Evolutionary conservation across 352 stramenopile species (phyloP).

Genomic region (Phytophthora pluvialis): DNA sequence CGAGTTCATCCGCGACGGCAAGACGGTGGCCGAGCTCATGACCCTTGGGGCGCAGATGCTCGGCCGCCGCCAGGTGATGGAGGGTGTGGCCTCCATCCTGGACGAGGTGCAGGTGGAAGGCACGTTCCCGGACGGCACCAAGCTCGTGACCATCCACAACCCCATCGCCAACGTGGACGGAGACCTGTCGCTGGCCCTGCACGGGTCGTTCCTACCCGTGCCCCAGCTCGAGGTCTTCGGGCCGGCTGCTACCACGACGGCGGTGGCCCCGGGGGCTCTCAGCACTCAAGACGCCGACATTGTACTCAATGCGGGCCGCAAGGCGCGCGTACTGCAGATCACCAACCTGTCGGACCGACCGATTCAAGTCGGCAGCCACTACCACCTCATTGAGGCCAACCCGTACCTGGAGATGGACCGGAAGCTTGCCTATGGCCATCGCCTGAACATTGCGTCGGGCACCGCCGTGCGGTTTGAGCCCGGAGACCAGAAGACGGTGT

Average conservation of each 20-base stretch:
- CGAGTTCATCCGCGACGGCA: constrained; percentile 95
- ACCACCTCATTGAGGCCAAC: constrained; percentile 97
- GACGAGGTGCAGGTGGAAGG: constrained; percentile 97
- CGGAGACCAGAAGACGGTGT: constrained; percentile 95
- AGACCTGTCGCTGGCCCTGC: constrained; percentile 92
- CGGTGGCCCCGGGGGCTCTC: constrained; percentile 61
- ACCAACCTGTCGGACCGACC: constrained; percentile 96
- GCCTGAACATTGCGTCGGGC: constrained; percentile 94
- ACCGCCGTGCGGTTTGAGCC: constrained; percentile 96
- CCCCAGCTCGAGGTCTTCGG: constrained; percentile 81
- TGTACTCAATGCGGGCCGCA: constrained; percentile 84
- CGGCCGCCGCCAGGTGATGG: constrained; percentile 92
- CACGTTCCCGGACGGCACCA: constrained; percentile 98
- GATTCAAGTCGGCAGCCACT: constrained; percentile 95
- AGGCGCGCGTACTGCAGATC: constrained; percentile 88
- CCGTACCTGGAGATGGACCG: constrained; percentile 95
- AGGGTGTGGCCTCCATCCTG: constrained; percentile 91
- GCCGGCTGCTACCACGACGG: constrained; percentile 18
- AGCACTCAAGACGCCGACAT: constrained; percentile 67
- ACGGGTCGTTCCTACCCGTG: constrained; percentile 94
- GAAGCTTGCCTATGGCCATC: constrained; percentile 88
- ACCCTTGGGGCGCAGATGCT: constrained; percentile 84
- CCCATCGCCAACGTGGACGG: constrained; percentile 92
- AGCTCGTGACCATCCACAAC: constrained; percentile 96
- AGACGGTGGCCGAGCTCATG: constrained; percentile 90